These are phyloP conservation scores for Solanum neorickii DNA, from an alignment of 257 asterid species.

Conservation along the genomic window DNA sequence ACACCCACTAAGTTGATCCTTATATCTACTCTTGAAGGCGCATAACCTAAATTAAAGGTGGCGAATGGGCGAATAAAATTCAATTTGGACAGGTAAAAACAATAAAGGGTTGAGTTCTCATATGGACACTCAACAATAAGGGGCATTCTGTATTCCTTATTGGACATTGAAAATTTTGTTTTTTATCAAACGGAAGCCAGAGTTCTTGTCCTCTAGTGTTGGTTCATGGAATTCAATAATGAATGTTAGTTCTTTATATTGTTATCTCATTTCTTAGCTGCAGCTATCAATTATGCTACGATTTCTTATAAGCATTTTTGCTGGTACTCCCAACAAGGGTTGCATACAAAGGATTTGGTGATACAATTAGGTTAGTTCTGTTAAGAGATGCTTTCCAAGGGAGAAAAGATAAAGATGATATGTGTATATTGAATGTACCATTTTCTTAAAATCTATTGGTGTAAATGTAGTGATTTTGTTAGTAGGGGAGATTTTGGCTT, in stretches of 20 bases:
- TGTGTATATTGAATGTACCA: neutral
- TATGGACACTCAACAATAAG: neutral
- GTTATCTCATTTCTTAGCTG: neutral
- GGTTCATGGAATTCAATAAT: neutral
- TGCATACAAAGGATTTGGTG: slow-evolving; percentile 85
- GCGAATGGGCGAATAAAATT: neutral
- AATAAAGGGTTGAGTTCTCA: neutral
- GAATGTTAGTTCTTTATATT: neutral
- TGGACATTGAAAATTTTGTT: neutral
- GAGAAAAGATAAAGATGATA: slow-evolving; percentile 93
- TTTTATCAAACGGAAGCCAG: neutral
- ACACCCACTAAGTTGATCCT: slow-evolving; percentile 96
- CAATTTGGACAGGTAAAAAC: neutral
- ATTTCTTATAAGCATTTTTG: neutral
- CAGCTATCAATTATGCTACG: neutral
- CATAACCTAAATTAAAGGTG: slow-evolving; percentile 22
- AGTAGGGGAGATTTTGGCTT: neutral
- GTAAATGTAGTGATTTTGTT: neutral
- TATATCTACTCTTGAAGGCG: slow-evolving; percentile 36
- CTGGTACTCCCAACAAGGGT: slow-evolving; percentile 50
- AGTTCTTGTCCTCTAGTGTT: neutral
- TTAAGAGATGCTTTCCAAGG: slow-evolving; percentile 88
- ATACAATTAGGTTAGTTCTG: slow-evolving; percentile 78
- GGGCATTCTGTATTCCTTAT: neutral
- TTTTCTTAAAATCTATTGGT: neutral